Conservation (phyloP, 352 stramenopile genomes). For the Phytophthora fragariae region DNA sequence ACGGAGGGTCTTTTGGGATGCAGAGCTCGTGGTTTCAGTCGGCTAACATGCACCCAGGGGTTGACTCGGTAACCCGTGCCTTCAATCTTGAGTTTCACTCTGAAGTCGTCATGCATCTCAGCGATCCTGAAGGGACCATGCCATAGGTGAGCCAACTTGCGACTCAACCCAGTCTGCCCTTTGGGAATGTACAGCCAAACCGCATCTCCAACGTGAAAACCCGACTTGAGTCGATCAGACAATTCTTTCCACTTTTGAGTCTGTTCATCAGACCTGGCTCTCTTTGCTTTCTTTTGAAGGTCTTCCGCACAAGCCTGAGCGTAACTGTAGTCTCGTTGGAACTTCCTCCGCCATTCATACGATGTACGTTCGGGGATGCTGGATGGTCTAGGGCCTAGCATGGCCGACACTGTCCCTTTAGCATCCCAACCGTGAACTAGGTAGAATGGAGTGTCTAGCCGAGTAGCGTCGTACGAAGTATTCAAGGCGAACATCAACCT, state of each 20-base stretch:
- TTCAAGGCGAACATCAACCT: slow-evolving; percentile 34
- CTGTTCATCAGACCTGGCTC: background rate
- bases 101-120: background rate
- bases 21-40: background rate
- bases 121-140: slow-evolving; percentile 9
- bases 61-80: background rate
- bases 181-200: slow-evolving; percentile 2
- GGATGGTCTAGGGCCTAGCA: background rate
- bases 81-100: background rate
- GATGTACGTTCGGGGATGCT: background rate
- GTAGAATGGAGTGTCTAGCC: slow-evolving; percentile 22
- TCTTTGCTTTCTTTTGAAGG: slow-evolving; percentile 1
- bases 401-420: slow-evolving; percentile 1
- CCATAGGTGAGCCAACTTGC: slow-evolving; percentile 1
- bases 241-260: background rate
- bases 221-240: background rate
- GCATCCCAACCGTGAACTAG: slow-evolving; percentile 30
- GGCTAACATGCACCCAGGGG: slow-evolving; percentile 1
- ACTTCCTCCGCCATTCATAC: slow-evolving; percentile 7
- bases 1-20: too few relatives aligned
- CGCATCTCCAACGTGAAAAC: background rate
- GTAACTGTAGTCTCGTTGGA: slow-evolving; percentile 10
- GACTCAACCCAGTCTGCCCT: background rate
- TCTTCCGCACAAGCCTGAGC: slow-evolving; percentile 5
- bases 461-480: slow-evolving; percentile 18